Base-by-base conservation (phyloP, 2,329 filamentous ascomycete genomes). In the Colletotrichum kahawae region DNA sequence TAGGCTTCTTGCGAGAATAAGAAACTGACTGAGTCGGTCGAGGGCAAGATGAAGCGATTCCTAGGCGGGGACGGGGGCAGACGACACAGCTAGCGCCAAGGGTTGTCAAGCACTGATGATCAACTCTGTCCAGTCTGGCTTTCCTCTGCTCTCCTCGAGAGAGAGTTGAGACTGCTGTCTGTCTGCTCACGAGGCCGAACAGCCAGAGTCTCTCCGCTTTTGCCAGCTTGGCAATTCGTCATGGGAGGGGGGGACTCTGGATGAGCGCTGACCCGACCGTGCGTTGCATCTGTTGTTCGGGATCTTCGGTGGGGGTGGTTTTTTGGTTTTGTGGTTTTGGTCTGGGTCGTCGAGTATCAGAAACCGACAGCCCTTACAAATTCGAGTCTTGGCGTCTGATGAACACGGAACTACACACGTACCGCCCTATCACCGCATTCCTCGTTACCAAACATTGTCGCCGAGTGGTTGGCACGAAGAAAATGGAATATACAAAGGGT, bases 311-410 rank as follows among this genome's bases (percentile, higher is more conserved):
- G 63, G 64, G 21, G 54, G 6, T 12, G 38, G 14, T 18, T 67
- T 59, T 34, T 21, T 63, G 34, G 36, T 21, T 67, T 59, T 33
- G 4, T 63, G 34, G 36, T 29, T 67, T 59, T 33, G 4, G 43
- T 51, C 12, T 51, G 33, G 24, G 66, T 21, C 24, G 34, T n/a
- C n/a, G 67, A 66, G 71, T 74, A 66, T 74, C 71, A 71, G 67
- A 54, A 33, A 24, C 4, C 34, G 10, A 43, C 24, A 18, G 59
- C 24, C 62, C 21, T 66, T 74, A 66, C 67, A 71, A 74, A 74
- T 74, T 29, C 51, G 29, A 43, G 71, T 51, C 67, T 74, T 71
- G 71, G 67, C 60, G 71, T 66, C n/a, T 74, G 67, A 71, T 57
- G 43, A 27, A 56, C 54, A 60, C 64, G 54, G 54, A 51, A 60